Conservation (phyloP, 129 eudicot genomes). For the Logfia minima region DNA sequence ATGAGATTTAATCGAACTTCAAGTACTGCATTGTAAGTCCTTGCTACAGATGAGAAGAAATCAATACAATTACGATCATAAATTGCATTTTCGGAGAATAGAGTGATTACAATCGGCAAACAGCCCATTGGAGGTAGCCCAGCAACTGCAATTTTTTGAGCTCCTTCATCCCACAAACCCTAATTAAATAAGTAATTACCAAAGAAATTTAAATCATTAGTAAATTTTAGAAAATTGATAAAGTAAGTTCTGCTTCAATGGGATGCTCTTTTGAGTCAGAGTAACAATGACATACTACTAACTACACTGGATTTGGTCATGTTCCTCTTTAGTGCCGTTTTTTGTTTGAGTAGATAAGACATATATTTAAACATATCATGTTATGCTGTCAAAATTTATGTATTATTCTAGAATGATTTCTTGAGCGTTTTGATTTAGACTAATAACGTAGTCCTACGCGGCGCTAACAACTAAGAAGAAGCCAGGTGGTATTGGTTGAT, state of each 20-base stretch:
- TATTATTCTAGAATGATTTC: too few species aligned
- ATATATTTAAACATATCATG: too few species aligned
- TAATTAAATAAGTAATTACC: constrained; percentile 12
- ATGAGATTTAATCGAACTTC: constrained; percentile 37
- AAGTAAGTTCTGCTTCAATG: not conserved
- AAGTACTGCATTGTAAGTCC: constrained; percentile 48
- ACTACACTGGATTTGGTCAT: not conserved
- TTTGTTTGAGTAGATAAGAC: not conserved
- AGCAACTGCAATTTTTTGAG: constrained; percentile 53
- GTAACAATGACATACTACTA: not conserved
- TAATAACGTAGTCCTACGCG: too few species aligned
- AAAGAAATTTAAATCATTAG: not conserved
- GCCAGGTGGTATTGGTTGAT: too few species aligned
- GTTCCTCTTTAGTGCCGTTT: not conserved
- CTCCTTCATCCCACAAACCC: constrained; percentile 59
- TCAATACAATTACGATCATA: constrained; percentile 53
- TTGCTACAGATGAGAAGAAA: constrained; percentile 43
- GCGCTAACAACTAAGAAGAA: too few species aligned
- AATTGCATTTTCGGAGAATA: constrained; percentile 40
- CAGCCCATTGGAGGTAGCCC: constrained; percentile 85
- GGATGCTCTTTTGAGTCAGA: not conserved
- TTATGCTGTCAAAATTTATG: too few species aligned
- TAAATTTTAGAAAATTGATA: not conserved
- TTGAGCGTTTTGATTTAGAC: too few species aligned
- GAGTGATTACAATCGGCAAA: constrained; percentile 71